Base-by-base conservation (phyloP, 306 rosid species). In the Astragalus membranaceus region DNA sequence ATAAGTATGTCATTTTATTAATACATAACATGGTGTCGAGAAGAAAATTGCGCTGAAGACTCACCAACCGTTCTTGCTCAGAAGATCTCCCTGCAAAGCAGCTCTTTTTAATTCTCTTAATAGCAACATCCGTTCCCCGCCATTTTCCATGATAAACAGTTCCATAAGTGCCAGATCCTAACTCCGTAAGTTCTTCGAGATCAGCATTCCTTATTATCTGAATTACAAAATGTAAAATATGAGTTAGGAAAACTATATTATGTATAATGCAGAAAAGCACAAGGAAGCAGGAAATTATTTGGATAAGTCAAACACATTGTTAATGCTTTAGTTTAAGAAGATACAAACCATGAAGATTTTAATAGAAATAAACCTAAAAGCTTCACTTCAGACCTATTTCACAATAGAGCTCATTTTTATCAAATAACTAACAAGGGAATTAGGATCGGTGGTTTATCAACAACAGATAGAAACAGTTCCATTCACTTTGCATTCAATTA, bases 81-180 rank as follows among this genome's bases (percentile, higher is more conserved):
- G 96, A 88, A 51, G 89, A 78, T 66, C 86, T 82, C 42, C 93
- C 95, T 2, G 86, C 81, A 73, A 94, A 94, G 78, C 98, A 94
- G 75, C 98, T 88, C 85, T 76, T 90, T 79, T 88, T 90, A 20
- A 88, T 94, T 83, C 95, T 90, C 82, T 94, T 94, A 43, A 90
- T 94, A 43, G 98, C 98, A 50, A 94, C 86, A 73, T 90, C 98
- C 7, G 98, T 82, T 73, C 98, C 98, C 76, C 98, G 85, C 98
- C 97, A 94, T 81, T 88, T 94, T 67, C 98, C 96, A 72, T 89
- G 97, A 82, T 87, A 94, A 72, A 94, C 98, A 62, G 97, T 94
- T 75, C 98, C 98, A 69, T 87, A 94, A 30, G 97, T 90, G 75
- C 98, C 98, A 37, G 97, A 90, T 67, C 98, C 98, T 59, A 90